Conservation (phyloP, 1,284 basidiomycete species). For the Omphalotus olearius region DNA sequence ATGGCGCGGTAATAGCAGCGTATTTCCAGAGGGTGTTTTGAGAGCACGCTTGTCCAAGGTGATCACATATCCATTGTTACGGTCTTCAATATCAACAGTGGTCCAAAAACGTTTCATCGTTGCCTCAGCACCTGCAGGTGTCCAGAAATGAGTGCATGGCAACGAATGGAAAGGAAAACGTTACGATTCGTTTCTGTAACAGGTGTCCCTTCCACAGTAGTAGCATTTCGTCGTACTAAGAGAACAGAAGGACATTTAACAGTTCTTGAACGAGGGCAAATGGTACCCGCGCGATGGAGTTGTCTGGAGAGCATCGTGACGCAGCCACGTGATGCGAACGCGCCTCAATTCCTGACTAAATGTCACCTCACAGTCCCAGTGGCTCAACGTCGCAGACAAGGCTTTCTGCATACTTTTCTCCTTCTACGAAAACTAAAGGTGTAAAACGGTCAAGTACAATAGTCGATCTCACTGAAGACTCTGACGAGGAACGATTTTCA, state of each 20-base stretch:
- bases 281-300: slow-evolving; percentile 1
- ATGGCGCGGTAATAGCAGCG: slow-evolving; percentile 67
- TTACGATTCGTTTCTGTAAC: slow-evolving; percentile 57
- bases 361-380: neutral
- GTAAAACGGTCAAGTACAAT: slow-evolving; percentile 1
- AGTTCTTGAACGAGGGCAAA: neutral
- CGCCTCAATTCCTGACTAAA: neutral
- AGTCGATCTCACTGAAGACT: slow-evolving; percentile 11
- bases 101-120: slow-evolving; percentile 92
- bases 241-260: neutral
- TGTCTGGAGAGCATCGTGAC: neutral
- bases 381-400: neutral
- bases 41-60: slow-evolving; percentile 84
- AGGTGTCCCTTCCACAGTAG: slow-evolving; percentile 33
- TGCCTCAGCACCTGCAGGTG: slow-evolving; percentile 71
- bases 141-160: neutral
- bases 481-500: slow-evolving; percentile 2
- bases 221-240: slow-evolving; percentile 5
- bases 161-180: slow-evolving; percentile 12
- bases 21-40: slow-evolving; percentile 83
- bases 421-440: slow-evolving; percentile 3
- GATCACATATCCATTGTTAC: slow-evolving; percentile 58
- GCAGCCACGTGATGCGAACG: neutral
- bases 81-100: slow-evolving; percentile 67
- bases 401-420: slow-evolving; percentile 12